phyloP scores from a whole-genome alignment of 768 basidiomycete genomes.

The Agrocybe praecox region DNA sequence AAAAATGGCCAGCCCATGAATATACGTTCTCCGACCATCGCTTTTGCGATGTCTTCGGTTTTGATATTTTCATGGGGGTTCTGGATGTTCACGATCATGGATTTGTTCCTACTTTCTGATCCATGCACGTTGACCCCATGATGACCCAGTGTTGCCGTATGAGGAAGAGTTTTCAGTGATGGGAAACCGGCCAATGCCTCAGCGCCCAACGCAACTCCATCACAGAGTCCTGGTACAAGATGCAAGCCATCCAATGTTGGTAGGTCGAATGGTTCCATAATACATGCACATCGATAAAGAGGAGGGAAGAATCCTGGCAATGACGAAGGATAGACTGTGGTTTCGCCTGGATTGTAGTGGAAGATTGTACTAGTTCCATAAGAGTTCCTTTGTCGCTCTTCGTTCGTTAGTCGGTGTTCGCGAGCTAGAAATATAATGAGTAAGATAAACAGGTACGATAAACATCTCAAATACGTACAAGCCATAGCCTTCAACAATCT shows the following conservation, averaged over 20 bases:
- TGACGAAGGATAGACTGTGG: slow-evolving; percentile 84
- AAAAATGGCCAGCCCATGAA: slow-evolving; percentile 95
- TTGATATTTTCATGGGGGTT: slow-evolving; percentile 72
- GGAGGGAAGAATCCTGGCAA: slow-evolving; percentile 95
- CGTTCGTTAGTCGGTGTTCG: slow-evolving; percentile 74
- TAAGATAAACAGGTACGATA: background rate
- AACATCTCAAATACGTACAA: slow-evolving; percentile 43
- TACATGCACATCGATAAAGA: slow-evolving; percentile 76
- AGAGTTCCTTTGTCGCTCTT: slow-evolving; percentile 75
- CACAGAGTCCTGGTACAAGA: slow-evolving; percentile 82
- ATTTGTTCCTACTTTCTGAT: slow-evolving; percentile 87
- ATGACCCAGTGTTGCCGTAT: slow-evolving; percentile 72
- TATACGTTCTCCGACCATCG: slow-evolving; percentile 74
- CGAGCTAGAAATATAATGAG: slow-evolving; percentile 49
- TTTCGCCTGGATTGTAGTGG: slow-evolving; percentile 61
- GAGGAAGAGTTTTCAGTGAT: slow-evolving; percentile 86
- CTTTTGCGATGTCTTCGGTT: slow-evolving; percentile 71
- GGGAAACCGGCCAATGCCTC: slow-evolving; percentile 95
- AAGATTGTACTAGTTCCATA: slow-evolving; percentile 85
- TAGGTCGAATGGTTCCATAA: slow-evolving; percentile 82
- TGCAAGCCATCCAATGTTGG: slow-evolving; percentile 87
- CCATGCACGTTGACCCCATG: slow-evolving; percentile 96
- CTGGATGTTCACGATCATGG: slow-evolving; percentile 86
- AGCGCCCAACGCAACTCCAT: slow-evolving; percentile 85
- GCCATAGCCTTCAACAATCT: slow-evolving; percentile 84